Evolutionary conservation across 2,329 filamentous ascomycete species (phyloP).

Genomic region (Diaporthe humulicola): DNA sequence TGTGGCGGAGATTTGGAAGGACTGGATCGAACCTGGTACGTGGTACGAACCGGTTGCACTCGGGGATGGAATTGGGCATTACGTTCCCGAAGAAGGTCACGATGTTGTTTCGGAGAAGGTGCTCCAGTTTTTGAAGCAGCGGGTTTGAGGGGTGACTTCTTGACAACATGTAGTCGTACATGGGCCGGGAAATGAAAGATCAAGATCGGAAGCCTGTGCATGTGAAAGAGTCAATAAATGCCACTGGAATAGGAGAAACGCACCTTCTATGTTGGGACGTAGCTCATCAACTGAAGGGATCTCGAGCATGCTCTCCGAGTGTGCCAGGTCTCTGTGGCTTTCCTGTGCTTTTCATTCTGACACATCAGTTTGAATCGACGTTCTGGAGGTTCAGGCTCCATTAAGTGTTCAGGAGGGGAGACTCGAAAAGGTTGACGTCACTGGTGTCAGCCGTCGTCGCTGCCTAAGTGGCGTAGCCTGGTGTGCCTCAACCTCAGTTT

Average conservation of each 20-base stretch:
- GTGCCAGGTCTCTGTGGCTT: neutral
- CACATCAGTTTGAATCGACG: neutral
- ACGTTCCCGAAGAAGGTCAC: slow-evolving; percentile 44
- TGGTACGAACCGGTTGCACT: slow-evolving; percentile 39
- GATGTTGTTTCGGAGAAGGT: slow-evolving; percentile 40
- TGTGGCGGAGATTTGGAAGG: slow-evolving; percentile 57
- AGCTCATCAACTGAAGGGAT: no score
- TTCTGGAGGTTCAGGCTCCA: neutral
- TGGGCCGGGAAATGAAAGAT: no score
- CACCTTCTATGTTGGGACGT: no score
- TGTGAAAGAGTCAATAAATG: neutral
- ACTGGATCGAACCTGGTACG: slow-evolving; percentile 55
- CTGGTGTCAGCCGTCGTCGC: neutral
- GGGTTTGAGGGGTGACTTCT: neutral
- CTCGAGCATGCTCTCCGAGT: no score
- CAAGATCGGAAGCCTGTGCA: no score
- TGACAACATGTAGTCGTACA: neutral
- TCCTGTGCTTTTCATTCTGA: neutral
- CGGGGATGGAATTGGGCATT: slow-evolving; percentile 43
- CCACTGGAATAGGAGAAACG: neutral
- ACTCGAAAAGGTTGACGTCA: slow-evolving; percentile 7
- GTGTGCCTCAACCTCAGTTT: neutral
- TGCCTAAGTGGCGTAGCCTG: neutral
- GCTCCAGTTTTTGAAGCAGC: slow-evolving; percentile 8
- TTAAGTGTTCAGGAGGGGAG: neutral